A percentile compares a stretch with the other conserved stretches of the same genome.
phyloP scores from a whole-genome alignment of 495 filamentous ascomycete species.

The Niebla homalea region DNA sequence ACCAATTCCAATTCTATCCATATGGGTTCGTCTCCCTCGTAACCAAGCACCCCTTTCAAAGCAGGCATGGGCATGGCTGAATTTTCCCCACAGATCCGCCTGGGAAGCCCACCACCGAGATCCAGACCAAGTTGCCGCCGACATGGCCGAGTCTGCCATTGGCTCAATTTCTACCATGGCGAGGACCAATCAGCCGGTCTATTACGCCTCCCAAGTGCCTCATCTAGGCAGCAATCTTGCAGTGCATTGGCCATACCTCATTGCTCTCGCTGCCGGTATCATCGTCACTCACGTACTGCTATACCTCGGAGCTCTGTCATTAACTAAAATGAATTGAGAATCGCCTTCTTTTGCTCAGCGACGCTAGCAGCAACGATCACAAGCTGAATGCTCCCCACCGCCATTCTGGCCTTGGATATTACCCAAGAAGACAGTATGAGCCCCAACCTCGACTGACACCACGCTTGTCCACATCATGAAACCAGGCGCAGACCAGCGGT shows the following conservation, averaged over 20 bases:
- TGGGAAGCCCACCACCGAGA: slow-evolving; percentile 1
- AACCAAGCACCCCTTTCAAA: not conserved
- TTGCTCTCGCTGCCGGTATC: slow-evolving; percentile 4
- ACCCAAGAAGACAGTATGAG: no score
- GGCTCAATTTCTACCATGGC: slow-evolving; percentile 14
- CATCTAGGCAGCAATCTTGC: slow-evolving; percentile 5
- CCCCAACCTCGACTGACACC: no score
- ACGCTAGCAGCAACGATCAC: no score
- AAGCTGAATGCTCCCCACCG: no score
- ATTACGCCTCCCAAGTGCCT: not conserved
- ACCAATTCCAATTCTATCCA: slow-evolving; percentile 9
- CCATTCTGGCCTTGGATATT: no score
- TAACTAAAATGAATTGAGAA: no score
- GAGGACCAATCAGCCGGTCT: not conserved
- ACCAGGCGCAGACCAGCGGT: no score
- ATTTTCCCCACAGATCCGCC: not conserved
- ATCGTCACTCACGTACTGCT: not conserved
- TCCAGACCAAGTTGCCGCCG: slow-evolving; percentile 7
- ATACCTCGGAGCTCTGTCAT: not conserved
- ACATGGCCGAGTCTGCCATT: slow-evolving; percentile 12
- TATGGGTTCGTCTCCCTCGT: not conserved
- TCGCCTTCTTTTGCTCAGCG: no score
- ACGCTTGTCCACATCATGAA: no score
- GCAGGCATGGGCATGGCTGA: not conserved
- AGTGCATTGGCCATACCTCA: slow-evolving; percentile 4